phyloP scores from a whole-genome alignment of 257 asterid species.

The Nicotiana benthamiana region DNA sequence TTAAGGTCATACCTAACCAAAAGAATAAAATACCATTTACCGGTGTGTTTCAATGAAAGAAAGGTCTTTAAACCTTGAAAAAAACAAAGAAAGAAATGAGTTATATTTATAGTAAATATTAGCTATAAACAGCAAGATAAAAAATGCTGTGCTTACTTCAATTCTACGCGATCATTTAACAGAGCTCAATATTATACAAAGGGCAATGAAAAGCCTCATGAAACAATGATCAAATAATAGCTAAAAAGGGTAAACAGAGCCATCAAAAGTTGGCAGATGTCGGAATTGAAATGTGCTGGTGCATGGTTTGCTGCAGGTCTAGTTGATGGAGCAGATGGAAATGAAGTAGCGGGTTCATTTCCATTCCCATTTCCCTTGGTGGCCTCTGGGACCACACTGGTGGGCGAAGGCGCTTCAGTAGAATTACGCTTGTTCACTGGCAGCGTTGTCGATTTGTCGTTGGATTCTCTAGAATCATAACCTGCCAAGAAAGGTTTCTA shows the following conservation, averaged over 20 bases:
- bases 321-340: slow-evolving; percentile 24
- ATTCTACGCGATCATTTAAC: neutral
- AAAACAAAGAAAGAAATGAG: neutral
- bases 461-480: slow-evolving; percentile 30
- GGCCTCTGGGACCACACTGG: slow-evolving; percentile 57
- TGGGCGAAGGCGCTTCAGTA: slow-evolving; percentile 53
- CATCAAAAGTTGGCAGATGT: slow-evolving; percentile 21
- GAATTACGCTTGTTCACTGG: slow-evolving; percentile 42
- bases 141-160: slow-evolving; percentile 1
- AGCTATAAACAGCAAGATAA: neutral
- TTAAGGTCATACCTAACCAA: neutral
- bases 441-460: slow-evolving; percentile 35
- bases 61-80: neutral
- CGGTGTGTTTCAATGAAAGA: neutral
- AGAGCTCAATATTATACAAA: neutral
- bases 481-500: neutral
- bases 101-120: neutral
- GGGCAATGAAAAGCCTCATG: slow-evolving; percentile 14
- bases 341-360: slow-evolving; percentile 18
- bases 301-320: slow-evolving; percentile 34
- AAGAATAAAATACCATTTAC: neutral
- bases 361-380: slow-evolving; percentile 33
- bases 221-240: slow-evolving; percentile 40
- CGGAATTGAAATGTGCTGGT: slow-evolving; percentile 19
- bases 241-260: slow-evolving; percentile 27